A percentile compares a stretch with the other conserved stretches of the same genome.
Conservation (phyloP, 2,329 filamentous ascomycete genomes). For the Decorospora gaudefroyi region DNA sequence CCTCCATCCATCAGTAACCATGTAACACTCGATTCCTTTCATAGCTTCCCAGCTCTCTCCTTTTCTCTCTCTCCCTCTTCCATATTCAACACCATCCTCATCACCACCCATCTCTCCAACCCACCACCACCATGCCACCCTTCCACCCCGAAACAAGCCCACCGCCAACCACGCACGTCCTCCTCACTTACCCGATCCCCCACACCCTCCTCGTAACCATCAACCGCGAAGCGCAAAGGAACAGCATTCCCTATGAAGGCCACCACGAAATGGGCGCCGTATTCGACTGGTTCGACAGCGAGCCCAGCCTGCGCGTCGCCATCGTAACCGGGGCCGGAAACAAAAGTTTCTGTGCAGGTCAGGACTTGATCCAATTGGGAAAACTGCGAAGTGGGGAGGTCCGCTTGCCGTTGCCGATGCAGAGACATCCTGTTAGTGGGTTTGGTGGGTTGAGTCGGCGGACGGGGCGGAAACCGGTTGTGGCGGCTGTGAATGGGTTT, state of each 20-base stretch:
- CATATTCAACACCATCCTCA: background rate
- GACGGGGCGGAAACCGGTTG: conserved; percentile 63
- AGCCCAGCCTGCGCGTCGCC: conserved; percentile 55
- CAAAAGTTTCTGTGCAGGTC: conserved; percentile 60
- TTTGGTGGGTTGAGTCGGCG: conserved; percentile 62
- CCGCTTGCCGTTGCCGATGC: conserved; percentile 29
- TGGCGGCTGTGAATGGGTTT: conserved; percentile 63
- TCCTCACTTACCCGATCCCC: conserved; percentile 54
- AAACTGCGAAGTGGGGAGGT: conserved; percentile 36
- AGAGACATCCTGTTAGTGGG: conserved; percentile 53
- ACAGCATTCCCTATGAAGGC: conserved; percentile 49
- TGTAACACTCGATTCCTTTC: conserved; percentile 6
- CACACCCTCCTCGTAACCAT: conserved; percentile 59
- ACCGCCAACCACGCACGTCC: conserved; percentile 40
- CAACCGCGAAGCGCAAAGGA: conserved; percentile 56
- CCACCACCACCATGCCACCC: conserved; percentile 28
- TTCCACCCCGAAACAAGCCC: conserved; percentile 37
- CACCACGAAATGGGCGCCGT: conserved; percentile 57
- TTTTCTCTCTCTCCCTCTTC: background rate
- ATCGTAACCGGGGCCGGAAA: conserved; percentile 57
- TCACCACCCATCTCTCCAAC: too few relatives aligned
- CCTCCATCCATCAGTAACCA: conserved; percentile 1
- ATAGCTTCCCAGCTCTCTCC: background rate
- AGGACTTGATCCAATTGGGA: conserved; percentile 57
- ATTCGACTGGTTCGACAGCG: conserved; percentile 60